Evolutionary conservation across 257 asterid genomes (phyloP).

Genomic region (Osmanthus fragrans): DNA sequence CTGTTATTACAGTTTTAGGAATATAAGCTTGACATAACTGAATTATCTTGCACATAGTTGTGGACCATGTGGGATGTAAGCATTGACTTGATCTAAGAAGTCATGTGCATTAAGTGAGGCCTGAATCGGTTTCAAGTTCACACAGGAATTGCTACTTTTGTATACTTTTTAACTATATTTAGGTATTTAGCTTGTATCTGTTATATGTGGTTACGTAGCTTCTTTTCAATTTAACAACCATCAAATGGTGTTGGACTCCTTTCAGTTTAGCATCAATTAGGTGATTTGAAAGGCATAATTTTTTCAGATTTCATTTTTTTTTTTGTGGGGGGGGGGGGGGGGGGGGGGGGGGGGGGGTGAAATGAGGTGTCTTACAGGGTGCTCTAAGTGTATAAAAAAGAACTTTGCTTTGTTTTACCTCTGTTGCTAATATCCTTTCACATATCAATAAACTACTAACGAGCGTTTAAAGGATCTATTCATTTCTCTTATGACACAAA

Average conservation of each 20-base stretch:
- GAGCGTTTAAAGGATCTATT: background rate
- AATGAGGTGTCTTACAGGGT: background rate
- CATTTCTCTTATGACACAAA: background rate
- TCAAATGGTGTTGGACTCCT: background rate
- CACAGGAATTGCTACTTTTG: background rate
- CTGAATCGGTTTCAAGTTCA: background rate
- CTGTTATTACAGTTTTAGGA: background rate
- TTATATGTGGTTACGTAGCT: background rate
- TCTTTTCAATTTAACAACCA: background rate
- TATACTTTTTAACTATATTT: background rate
- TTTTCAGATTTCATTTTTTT: too few relatives aligned
- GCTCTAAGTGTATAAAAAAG: background rate
- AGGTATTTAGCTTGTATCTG: background rate
- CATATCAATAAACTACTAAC: background rate
- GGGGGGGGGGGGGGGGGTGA: too few relatives aligned
- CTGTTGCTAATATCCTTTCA: background rate
- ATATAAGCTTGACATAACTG: background rate
- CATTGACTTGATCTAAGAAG: background rate
- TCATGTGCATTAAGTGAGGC: background rate
- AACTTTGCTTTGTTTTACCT: background rate
- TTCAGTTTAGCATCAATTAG: background rate
- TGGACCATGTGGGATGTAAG: background rate
- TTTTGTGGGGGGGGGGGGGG: too few relatives aligned
- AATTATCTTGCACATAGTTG: too few relatives aligned
- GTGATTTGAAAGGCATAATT: background rate